A percentile compares a stretch with the other conserved stretches of the same genome.
These are phyloP conservation scores for Spinacia oleracea DNA, from an alignment of 179 eudicot genomes.

Conservation along the genomic window DNA sequence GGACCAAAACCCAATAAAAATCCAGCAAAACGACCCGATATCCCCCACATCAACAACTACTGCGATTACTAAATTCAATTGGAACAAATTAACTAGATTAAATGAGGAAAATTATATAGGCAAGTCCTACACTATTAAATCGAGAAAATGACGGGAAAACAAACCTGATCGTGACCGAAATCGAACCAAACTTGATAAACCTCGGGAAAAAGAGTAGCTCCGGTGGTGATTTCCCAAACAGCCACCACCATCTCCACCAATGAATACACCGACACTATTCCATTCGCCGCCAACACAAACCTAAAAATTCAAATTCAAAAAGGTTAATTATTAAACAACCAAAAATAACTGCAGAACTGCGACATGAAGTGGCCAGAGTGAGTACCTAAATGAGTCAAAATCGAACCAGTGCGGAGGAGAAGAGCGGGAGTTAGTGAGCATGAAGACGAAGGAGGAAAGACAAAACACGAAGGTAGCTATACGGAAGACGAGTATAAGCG, in stretches of 20 bases:
- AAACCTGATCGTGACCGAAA: conserved; percentile 81
- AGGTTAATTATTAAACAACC: too few species aligned
- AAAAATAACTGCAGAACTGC: too few species aligned
- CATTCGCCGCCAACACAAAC: conserved; percentile 63
- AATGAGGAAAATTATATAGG: neutral
- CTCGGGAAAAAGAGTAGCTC: conserved; percentile 65
- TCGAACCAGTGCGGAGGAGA: conserved; percentile 58
- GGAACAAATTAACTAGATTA: neutral
- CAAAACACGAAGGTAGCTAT: conserved; percentile 60
- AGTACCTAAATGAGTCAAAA: conserved; percentile 66
- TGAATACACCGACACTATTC: conserved; percentile 67
- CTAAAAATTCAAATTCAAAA: conserved; percentile 27
- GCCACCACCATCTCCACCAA: conserved; percentile 75
- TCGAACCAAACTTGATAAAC: conserved; percentile 78
- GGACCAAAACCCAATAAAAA: conserved; percentile 12
- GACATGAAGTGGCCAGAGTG: neutral
- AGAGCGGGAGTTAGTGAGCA: conserved; percentile 54
- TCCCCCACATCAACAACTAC: neutral
- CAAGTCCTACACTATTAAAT: neutral
- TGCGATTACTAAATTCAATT: neutral
- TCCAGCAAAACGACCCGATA: neutral
- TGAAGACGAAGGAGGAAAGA: conserved; percentile 62
- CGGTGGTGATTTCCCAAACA: conserved; percentile 74
- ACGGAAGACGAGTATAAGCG: conserved; percentile 58
- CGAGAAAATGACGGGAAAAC: neutral